phyloP scores from a whole-genome alignment of 176 grass and related monocot genomes.

The Zoysia japonica region DNA sequence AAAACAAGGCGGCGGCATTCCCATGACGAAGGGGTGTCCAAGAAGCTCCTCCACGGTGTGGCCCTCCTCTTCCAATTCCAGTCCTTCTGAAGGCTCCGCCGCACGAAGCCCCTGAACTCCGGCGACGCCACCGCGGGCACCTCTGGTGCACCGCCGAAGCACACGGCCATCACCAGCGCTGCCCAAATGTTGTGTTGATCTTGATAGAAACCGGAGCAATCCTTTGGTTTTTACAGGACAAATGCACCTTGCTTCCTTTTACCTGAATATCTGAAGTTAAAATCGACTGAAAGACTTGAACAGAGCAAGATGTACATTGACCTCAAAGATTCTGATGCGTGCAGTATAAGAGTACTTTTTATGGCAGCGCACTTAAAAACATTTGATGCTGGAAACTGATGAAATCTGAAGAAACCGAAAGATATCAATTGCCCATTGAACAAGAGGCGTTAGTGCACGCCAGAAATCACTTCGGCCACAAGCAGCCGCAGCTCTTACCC shows the following conservation, averaged over 20 bases:
- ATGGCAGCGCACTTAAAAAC: background rate
- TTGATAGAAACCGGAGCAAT: no score
- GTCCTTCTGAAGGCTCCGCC: constrained; percentile 43
- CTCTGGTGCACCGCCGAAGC: constrained; percentile 26
- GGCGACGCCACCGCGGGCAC: constrained; percentile 29
- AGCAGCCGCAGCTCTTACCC: background rate
- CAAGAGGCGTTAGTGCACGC: background rate
- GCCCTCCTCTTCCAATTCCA: constrained; percentile 34
- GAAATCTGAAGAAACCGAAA: background rate
- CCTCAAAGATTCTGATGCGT: background rate
- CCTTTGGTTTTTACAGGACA: background rate
- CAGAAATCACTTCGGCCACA: background rate
- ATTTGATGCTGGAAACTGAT: background rate
- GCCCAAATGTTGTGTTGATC: background rate
- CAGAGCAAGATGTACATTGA: background rate
- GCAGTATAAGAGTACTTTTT: no score
- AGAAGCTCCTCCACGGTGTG: constrained; percentile 44
- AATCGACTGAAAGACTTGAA: background rate
- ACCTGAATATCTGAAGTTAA: background rate
- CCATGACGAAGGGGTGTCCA: constrained; percentile 36
- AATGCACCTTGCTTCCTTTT: background rate
- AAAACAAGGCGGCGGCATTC: background rate
- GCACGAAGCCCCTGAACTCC: constrained; percentile 38
- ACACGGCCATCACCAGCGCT: constrained; percentile 14
- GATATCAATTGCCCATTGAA: background rate